Percentiles rank a stretch among this genome's conserved stretches.
These are phyloP conservation scores for Melampsora larici-populina DNA, from an alignment of 1,284 basidiomycete genomes.

Conservation along the genomic window DNA sequence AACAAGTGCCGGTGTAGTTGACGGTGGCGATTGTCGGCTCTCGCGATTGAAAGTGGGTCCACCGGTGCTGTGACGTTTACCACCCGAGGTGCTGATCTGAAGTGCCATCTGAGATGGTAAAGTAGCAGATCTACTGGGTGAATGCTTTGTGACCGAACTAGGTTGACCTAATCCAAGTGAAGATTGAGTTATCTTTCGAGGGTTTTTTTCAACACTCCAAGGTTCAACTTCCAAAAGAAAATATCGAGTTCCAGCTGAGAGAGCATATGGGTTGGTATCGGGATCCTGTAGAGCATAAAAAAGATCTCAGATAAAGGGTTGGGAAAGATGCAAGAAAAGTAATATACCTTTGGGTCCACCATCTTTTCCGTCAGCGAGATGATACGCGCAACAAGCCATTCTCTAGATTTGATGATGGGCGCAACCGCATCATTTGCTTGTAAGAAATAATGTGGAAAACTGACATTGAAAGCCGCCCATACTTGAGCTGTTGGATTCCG, in stretches of 20 bases:
- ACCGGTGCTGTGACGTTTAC: slow-evolving; percentile 12
- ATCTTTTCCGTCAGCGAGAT: slow-evolving; percentile 53
- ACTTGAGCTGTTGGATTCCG: slow-evolving; percentile 84
- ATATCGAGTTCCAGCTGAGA: slow-evolving; percentile 35
- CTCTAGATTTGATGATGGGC: slow-evolving; percentile 61
- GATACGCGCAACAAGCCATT: slow-evolving; percentile 56
- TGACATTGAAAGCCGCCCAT: slow-evolving; percentile 97
- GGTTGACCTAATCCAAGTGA: slow-evolving; percentile 19
- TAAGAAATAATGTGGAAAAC: slow-evolving; percentile 94
- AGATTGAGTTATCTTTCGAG: slow-evolving; percentile 21
- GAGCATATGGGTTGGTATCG: slow-evolving; percentile 33
- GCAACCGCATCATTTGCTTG: slow-evolving; percentile 76
- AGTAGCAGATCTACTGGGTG: slow-evolving; percentile 22
- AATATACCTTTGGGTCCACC: slow-evolving; percentile 47
- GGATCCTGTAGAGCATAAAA: slow-evolving; percentile 6
- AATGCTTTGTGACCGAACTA: slow-evolving; percentile 12
- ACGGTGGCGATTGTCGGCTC: not conserved
- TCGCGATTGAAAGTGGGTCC: not conserved
- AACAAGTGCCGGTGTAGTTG: not conserved
- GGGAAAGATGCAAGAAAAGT: not conserved
- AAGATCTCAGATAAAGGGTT: slow-evolving; percentile 23
- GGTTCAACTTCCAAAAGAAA: slow-evolving; percentile 40
- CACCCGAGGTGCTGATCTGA: not conserved
- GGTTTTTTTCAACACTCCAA: slow-evolving; percentile 37
- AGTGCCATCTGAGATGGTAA: slow-evolving; percentile 18